Percentiles rank a stretch among this genome's conserved stretches.
phyloP scores from a whole-genome alignment of 1,284 basidiomycete species.

The Xanthoconium separans region DNA sequence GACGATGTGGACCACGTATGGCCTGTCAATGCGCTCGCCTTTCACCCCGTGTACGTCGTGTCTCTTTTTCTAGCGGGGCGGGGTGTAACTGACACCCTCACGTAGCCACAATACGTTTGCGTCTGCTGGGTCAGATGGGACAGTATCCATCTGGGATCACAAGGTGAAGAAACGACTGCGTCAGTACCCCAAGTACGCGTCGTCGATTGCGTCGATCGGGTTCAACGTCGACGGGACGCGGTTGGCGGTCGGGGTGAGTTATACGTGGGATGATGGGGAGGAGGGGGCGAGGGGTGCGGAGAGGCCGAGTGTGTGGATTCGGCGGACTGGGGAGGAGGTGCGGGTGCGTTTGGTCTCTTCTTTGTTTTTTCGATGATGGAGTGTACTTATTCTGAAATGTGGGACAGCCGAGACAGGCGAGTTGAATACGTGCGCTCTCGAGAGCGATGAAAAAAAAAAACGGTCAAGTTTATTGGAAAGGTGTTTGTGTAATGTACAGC shows the following conservation, averaged over 20 bases:
- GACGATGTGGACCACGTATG: conserved; percentile 97
- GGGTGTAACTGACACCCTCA: background rate
- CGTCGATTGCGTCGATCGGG: conserved; percentile 69
- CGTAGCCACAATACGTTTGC: conserved; percentile 90
- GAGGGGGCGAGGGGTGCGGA: conserved; percentile 54
- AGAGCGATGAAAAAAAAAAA: too few relatives aligned
- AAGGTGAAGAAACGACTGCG: conserved; percentile 93
- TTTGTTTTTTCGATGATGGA: too few relatives aligned
- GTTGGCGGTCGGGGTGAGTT: conserved; percentile 80
- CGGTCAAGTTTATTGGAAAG: too few relatives aligned
- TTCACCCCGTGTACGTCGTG: conserved; percentile 67
- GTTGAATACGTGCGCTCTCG: too few relatives aligned
- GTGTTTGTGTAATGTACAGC: too few relatives aligned
- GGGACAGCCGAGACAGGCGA: too few relatives aligned
- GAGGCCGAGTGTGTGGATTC: conserved; percentile 46
- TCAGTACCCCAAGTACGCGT: conserved; percentile 80
- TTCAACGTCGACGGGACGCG: conserved; percentile 84
- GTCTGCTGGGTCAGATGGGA: conserved; percentile 89
- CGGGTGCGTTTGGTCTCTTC: too few relatives aligned
- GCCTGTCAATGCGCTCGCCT: conserved; percentile 93
- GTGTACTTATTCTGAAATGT: too few relatives aligned
- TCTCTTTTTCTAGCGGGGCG: too few relatives aligned
- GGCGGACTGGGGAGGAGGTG: conserved; percentile 59
- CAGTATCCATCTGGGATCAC: conserved; percentile 96
- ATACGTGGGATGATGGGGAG: conserved; percentile 87